Percentiles rank a stretch among this genome's conserved stretches.
These are phyloP conservation scores for Sinapis alba DNA, from an alignment of 441 rosid genomes.

Conservation along the genomic window DNA sequence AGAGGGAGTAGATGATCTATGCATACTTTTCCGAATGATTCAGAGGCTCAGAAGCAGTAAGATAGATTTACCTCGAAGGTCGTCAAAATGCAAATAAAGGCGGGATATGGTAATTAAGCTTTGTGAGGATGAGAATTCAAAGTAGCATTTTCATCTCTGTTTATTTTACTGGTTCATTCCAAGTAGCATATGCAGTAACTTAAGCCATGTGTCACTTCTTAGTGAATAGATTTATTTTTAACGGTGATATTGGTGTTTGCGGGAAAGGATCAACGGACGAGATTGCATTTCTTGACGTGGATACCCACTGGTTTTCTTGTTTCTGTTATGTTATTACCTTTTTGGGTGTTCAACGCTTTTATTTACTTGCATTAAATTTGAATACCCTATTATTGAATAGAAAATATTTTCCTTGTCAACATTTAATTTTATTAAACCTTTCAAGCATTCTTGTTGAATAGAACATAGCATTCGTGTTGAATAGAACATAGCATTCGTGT, in stretches of 20 bases:
- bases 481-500: background rate
- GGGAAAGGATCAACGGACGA: slow-evolving; percentile 25
- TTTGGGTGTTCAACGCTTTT: slow-evolving; percentile 27
- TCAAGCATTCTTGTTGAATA: background rate
- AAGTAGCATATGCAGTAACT: background rate
- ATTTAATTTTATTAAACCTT: background rate
- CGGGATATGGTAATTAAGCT: slow-evolving; percentile 3
- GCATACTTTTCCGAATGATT: background rate
- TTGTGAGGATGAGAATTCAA: slow-evolving; percentile 8
- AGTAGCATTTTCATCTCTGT: slow-evolving; percentile 10
- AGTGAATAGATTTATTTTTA: background rate
- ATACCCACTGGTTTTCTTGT: slow-evolving; percentile 23
- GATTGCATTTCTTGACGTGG: slow-evolving; percentile 22
- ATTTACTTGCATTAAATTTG: slow-evolving; percentile 27
- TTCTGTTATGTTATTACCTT: slow-evolving; percentile 2
- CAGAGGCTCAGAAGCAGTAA: background rate
- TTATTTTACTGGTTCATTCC: background rate
- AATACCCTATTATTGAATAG: background rate
- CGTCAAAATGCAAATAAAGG: slow-evolving; percentile 4
- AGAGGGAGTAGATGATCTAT: background rate
- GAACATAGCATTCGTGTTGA: background rate
- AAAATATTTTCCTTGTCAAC: background rate
- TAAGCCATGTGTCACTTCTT: slow-evolving; percentile 21
- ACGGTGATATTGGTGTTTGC: slow-evolving; percentile 17
- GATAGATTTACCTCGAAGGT: background rate